A percentile compares a stretch with the other conserved stretches of the same genome.
These are phyloP conservation scores for Hypoxylon rubiginosum DNA, from an alignment of 2,329 filamentous ascomycete species.

Conservation along the genomic window DNA sequence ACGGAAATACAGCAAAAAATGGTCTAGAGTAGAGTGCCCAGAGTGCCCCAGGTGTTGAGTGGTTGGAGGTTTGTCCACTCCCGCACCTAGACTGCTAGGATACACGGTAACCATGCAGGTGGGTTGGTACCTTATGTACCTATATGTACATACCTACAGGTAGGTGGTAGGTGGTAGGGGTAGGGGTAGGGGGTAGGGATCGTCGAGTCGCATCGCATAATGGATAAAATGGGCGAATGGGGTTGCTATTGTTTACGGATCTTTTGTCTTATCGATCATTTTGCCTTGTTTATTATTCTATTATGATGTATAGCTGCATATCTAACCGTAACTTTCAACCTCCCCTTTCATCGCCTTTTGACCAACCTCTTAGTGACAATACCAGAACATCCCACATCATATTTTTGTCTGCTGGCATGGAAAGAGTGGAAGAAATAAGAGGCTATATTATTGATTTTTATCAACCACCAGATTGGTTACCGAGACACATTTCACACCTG, in stretches of 20 bases:
- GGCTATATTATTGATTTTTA: background rate
- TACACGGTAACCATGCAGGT: conserved; percentile 15
- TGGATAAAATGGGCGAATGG: too few species aligned
- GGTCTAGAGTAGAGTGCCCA: background rate
- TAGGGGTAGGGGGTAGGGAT: background rate
- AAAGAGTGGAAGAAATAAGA: background rate
- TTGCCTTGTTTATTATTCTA: background rate
- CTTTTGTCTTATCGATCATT: background rate
- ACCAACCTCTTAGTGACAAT: background rate
- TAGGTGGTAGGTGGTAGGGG: background rate
- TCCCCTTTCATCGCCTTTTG: background rate
- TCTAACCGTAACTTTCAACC: background rate
- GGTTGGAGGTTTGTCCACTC: conserved; percentile 17
- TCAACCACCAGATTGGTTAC: conserved; percentile 26
- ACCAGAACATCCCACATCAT: too few species aligned
- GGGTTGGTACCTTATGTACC: too few species aligned
- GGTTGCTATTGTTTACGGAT: background rate
- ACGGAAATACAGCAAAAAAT: conserved; percentile 2
- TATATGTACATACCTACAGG: too few species aligned
- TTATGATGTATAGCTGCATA: conserved; percentile 1
- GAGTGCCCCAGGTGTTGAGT: too few species aligned
- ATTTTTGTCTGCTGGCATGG: background rate
- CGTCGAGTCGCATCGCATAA: conserved; percentile 9
- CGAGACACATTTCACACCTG: conserved; percentile 12
- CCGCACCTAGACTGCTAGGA: too few species aligned